Conservation (phyloP, 257 asterid genomes). For the Coffea canephora region DNA sequence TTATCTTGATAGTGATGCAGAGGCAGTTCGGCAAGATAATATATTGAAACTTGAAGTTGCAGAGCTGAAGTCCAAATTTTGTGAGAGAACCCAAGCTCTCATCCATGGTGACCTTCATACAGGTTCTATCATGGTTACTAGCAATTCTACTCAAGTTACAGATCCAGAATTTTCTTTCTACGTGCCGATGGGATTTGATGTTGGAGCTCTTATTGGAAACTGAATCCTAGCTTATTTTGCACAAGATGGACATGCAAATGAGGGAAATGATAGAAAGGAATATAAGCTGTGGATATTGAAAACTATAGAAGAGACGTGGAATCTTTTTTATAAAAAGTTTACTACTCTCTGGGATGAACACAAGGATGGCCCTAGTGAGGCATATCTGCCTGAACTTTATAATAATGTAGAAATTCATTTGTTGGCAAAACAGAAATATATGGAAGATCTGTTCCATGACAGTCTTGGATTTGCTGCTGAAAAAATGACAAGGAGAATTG, state of each 20-base stretch:
- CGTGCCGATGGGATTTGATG: conserved; percentile 93
- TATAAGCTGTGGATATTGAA: no score
- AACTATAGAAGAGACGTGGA: no score
- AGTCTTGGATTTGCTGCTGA: no score
- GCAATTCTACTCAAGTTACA: conserved; percentile 78
- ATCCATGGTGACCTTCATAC: conserved; percentile 96
- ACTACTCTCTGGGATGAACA: no score
- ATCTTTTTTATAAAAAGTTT: no score
- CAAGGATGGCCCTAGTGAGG: no score
- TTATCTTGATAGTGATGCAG: conserved; percentile 82
- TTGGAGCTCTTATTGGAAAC: conserved; percentile 94
- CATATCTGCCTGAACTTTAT: no score
- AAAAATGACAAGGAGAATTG: no score
- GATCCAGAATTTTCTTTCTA: conserved; percentile 95
- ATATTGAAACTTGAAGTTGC: conserved; percentile 84
- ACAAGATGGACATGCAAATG: conserved; percentile 80
- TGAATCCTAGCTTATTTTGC: conserved; percentile 81
- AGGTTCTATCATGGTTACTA: conserved; percentile 88
- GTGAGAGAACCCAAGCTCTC: conserved; percentile 97
- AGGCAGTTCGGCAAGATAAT: conserved; percentile 73
- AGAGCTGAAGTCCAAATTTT: conserved; percentile 84
- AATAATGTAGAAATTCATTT: no score
- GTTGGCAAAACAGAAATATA: no score
- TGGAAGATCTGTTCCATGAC: no score
- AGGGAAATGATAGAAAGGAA: no score